Evolutionary conservation across 2,329 filamentous ascomycete genomes (phyloP).

Genomic region (Gliomastix tumulicola): DNA sequence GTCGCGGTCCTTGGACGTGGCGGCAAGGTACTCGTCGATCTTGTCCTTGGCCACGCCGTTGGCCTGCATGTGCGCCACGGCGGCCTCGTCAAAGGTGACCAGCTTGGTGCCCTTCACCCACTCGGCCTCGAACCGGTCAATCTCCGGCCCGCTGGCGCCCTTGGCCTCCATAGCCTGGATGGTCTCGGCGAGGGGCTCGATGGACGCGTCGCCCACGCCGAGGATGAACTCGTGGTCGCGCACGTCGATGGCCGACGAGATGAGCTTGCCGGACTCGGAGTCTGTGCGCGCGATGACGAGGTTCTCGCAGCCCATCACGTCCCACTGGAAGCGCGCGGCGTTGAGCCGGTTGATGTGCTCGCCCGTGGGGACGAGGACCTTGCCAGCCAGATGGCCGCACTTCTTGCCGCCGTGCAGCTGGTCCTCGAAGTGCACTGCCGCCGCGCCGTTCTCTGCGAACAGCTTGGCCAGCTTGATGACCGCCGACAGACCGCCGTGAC

Average conservation of each 20-base stretch:
- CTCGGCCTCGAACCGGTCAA: conserved; percentile 76
- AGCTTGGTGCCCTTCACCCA: conserved; percentile 87
- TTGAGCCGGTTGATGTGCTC: conserved; percentile 96
- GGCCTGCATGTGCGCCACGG: conserved; percentile 63
- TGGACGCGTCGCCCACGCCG: conserved; percentile 67
- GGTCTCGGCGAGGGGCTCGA: conserved; percentile 77
- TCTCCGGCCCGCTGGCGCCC: conserved; percentile 71
- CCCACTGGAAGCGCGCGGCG: conserved; percentile 93
- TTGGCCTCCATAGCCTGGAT: conserved; percentile 82
- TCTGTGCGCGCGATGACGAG: conserved; percentile 92
- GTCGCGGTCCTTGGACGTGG: conserved; percentile 58
- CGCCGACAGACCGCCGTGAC: conserved; percentile 85
- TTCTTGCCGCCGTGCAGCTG: conserved; percentile 98
- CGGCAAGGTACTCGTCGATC: conserved; percentile 60
- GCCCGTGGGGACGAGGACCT: conserved; percentile 86
- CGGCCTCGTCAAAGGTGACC: conserved; percentile 88
- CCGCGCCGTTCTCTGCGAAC: conserved; percentile 94
- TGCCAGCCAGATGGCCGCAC: conserved; percentile 92
- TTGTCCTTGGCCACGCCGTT: conserved; percentile 57
- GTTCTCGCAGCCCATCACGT: conserved; percentile 94
- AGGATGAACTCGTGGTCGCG: conserved; percentile 97
- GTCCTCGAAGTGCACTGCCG: conserved; percentile 95
- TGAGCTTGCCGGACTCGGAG: conserved; percentile 84
- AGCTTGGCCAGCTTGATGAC: conserved; percentile 95
- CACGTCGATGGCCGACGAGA: conserved; percentile 86